Conservation (phyloP, 208 protist species). For the Trypanosoma avium region DNA sequence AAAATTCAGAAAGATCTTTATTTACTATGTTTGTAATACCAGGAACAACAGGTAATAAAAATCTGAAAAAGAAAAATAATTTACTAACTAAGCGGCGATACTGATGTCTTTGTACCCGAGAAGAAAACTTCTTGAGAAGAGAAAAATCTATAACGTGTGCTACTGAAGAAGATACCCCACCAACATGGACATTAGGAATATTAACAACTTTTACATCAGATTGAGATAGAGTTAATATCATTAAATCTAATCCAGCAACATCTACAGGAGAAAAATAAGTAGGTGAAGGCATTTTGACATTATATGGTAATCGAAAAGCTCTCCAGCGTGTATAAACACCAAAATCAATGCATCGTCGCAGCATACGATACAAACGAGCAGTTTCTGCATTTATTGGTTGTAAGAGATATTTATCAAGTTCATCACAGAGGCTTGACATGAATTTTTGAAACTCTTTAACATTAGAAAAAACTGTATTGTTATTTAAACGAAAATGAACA, state of each 20-base stretch:
- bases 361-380: conserved; percentile 16
- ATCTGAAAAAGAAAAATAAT: conserved; percentile 49
- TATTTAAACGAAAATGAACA: conserved; percentile 68
- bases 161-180: conserved; percentile 30
- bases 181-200: conserved; percentile 30
- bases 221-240: conserved; percentile 34
- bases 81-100: conserved; percentile 43
- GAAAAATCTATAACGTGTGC: conserved; percentile 26
- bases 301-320: conserved; percentile 85
- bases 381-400: not conserved
- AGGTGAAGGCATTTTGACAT: conserved; percentile 52
- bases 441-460: conserved; percentile 63
- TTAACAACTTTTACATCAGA: conserved; percentile 3
- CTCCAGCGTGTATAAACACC: conserved; percentile 87
- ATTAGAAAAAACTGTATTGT: conserved; percentile 37
- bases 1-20: conserved; percentile 37
- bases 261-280: conserved; percentile 17
- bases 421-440: conserved; percentile 39
- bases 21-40: conserved; percentile 39
- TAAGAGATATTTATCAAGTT: conserved; percentile 27
- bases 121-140: conserved; percentile 10
- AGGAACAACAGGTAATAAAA: conserved; percentile 68
- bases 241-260: conserved; percentile 55
- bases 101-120: conserved; percentile 18
- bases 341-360: conserved; percentile 73